Evolutionary conservation across 352 stramenopile genomes (phyloP).

Genomic region (Pythium dissotocum): DNA sequence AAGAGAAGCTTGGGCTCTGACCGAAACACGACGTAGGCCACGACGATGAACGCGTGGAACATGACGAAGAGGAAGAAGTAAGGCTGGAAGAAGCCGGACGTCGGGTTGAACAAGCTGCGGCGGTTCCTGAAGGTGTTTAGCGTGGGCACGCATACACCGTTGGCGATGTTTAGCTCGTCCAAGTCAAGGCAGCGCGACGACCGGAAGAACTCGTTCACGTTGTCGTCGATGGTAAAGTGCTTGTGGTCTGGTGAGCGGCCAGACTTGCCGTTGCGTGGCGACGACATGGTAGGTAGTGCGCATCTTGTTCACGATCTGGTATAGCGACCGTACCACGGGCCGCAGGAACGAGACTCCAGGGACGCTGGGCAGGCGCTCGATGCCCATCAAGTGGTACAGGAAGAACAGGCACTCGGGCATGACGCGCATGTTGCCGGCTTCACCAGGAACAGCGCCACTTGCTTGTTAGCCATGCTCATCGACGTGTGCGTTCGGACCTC

Average conservation of each 20-base stretch:
- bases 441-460: conserved; percentile 82
- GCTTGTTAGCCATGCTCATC: conserved; percentile 38
- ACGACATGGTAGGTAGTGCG: conserved; percentile 27
- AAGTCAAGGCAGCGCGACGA: conserved; percentile 70
- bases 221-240: conserved; percentile 89
- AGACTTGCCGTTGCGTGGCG: conserved; percentile 16
- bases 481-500: conserved; percentile 54
- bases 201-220: conserved; percentile 92
- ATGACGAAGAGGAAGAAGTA: conserved; percentile 87
- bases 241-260: conserved; percentile 65
- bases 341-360: conserved; percentile 73
- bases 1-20: conserved; percentile 63
- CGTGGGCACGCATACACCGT: conserved; percentile 64
- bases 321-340: conserved; percentile 72
- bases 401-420: conserved; percentile 91
- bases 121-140: conserved; percentile 88
- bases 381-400: conserved; percentile 79
- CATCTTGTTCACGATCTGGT: conserved; percentile 81
- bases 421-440: conserved; percentile 83
- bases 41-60: conserved; percentile 74
- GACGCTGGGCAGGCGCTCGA: conserved; percentile 59
- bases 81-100: conserved; percentile 84
- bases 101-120: conserved; percentile 76
- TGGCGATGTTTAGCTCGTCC: conserved; percentile 79
- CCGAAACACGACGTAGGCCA: conserved; percentile 79